Evolutionary conservation across 495 filamentous ascomycete genomes (phyloP), one percentile per base, ranked within the genome.

Genomic region (Mytilinidion resinicola): DNA sequence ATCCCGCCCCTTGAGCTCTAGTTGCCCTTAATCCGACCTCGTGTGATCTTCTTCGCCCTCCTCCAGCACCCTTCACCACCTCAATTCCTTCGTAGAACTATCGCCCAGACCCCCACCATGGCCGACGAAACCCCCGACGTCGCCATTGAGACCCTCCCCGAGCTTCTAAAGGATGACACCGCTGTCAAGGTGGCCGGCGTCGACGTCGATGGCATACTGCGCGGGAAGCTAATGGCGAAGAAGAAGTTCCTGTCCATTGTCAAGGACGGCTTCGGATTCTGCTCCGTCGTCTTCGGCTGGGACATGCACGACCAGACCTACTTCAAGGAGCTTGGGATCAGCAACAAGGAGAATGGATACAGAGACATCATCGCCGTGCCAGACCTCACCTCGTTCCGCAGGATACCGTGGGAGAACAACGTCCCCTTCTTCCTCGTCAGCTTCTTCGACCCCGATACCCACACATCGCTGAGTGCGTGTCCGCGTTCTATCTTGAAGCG

Each of bases 291-390:
- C 37, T 96, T 96, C 65, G 93, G 91, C 66, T 96, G 92, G 92
- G 93, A 98, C 64, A 96, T 96, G 89, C 92, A 96, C 73, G 93
- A 98, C 66, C 78, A 80, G 69, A 93, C 89, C 8, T 96, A 98
- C 66, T 84, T 83, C 68, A 76, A 78, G 54, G 91, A 96, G 72
- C 81, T 96, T 49, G 80, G 82, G 64, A 86, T 96, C 69, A 91
- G 88, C 74, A 96, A 96, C 71, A 86, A 88, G 69, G 85, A 90
- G 61, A 98, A 96, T 66, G 93, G 93, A 34, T 96, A 96, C 69
- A 80, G 87, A 47, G 93, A 98, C 70, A 71, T 98, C 19, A 79
- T 96, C 51, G 93, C 93, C 1, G 75, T 90, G 1, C 83, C 89
- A 4, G 93, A 98, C 65, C 70, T 98, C 33, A 73, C 72, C 61